Percentiles rank a stretch among this genome's conserved stretches.
These are phyloP conservation scores for Alternaria ethzedia DNA, from an alignment of 2,329 filamentous ascomycete genomes.

Conservation along the genomic window DNA sequence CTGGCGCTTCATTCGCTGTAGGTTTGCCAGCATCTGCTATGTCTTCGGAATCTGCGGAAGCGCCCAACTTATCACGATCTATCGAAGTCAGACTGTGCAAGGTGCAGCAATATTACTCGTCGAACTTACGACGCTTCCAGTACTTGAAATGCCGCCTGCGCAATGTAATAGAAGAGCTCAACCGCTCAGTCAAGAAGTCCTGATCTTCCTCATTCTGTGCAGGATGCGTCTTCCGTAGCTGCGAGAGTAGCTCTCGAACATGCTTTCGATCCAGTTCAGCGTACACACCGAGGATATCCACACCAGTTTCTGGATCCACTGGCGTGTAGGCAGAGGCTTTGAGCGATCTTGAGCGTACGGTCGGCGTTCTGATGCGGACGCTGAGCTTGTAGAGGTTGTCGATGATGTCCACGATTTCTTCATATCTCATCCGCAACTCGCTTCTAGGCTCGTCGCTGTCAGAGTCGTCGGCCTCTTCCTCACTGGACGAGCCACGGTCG, in stretches of 20 bases:
- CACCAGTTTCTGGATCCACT: constrained; percentile 45
- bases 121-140: constrained; percentile 38
- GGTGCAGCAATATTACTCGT: background rate
- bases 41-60: constrained; percentile 32
- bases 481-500: constrained; percentile 36
- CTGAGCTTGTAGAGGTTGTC: constrained; percentile 48
- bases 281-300: constrained; percentile 43
- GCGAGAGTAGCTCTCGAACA: constrained; percentile 36
- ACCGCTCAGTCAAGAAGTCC: constrained; percentile 31
- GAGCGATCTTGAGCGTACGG: constrained; percentile 42
- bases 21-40: background rate
- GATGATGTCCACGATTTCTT: constrained; percentile 46
- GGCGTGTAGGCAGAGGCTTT: constrained; percentile 44
- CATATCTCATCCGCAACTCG: constrained; percentile 45
- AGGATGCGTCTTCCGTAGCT: constrained; percentile 25
- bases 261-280: constrained; percentile 38
- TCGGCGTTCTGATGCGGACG: constrained; percentile 46
- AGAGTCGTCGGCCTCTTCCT: constrained; percentile 35
- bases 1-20: constrained; percentile 7
- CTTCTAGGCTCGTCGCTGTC: constrained; percentile 29
- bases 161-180: constrained; percentile 41
- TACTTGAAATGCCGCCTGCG: constrained; percentile 48
- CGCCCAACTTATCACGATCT: constrained; percentile 44
- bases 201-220: constrained; percentile 13
- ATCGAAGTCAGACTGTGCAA: background rate